A percentile compares a stretch with the other conserved stretches of the same genome.
phyloP scores from a whole-genome alignment of 139 green algal genomes.

The Coelastrella sp. region DNA sequence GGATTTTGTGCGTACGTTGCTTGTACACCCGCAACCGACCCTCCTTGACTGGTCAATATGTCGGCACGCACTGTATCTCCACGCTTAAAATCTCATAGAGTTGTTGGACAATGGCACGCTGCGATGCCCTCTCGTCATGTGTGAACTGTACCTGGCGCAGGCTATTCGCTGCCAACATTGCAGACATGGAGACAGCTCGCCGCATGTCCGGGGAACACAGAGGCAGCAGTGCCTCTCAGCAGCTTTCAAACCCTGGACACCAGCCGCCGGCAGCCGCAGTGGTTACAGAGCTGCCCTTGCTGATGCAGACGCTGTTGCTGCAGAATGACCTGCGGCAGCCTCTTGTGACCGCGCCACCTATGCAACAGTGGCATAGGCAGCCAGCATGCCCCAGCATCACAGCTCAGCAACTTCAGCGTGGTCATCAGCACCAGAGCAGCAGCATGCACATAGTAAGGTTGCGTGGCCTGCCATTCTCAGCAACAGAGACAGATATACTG shows the following conservation, averaged over 20 bases:
- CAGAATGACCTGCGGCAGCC: background rate
- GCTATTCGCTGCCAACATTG: background rate
- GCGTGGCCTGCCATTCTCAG: slow-evolving; percentile 27
- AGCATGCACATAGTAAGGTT: slow-evolving; percentile 4
- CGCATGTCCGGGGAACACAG: background rate
- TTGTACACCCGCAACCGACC: background rate
- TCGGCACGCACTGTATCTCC: background rate
- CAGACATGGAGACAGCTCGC: slow-evolving; percentile 41
- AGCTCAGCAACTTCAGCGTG: background rate
- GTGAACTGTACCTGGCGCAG: background rate
- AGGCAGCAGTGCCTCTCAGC: background rate
- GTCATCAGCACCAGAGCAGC: background rate
- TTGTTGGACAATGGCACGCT: too few species aligned
- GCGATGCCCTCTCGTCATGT: background rate
- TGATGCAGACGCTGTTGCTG: background rate
- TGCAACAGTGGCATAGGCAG: background rate
- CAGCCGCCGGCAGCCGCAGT: background rate
- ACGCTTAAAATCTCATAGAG: background rate
- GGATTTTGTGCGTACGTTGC: background rate
- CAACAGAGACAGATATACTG: slow-evolving; percentile 2
- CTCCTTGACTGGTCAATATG: background rate
- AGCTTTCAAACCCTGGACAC: background rate
- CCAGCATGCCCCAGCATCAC: background rate
- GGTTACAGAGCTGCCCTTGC: background rate
- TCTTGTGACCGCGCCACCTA: background rate